A percentile compares a stretch with the other conserved stretches of the same genome.
These are phyloP conservation scores for Plasmodium falciparum DNA, from an alignment of 169 alveolate genomes.

Conservation along the genomic window DNA sequence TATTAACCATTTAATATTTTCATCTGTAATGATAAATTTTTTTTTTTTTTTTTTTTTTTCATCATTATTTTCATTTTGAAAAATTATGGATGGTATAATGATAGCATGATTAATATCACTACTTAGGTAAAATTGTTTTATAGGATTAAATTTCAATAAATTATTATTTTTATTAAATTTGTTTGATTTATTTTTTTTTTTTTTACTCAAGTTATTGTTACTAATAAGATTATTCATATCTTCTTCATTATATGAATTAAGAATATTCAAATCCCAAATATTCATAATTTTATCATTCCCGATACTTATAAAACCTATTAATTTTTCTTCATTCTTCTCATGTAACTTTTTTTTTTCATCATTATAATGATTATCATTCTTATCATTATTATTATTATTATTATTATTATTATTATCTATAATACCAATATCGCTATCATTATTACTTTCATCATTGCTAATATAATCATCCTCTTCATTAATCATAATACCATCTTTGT, in stretches of 20 bases:
- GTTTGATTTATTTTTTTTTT: neutral
- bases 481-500: neutral
- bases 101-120: constrained; percentile 59
- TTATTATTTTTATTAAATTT: constrained; percentile 14
- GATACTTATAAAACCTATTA: constrained; percentile 56
- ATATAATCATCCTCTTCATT: constrained; percentile 1
- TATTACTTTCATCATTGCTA: neutral
- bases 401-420: no score
- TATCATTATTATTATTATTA: no score
- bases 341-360: neutral
- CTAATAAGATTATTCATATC: constrained; percentile 8
- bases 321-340: neutral
- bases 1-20: constrained; percentile 74
- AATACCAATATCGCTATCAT: neutral
- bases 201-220: neutral
- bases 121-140: constrained; percentile 40
- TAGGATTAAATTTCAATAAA: constrained; percentile 27
- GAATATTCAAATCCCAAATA: constrained; percentile 38
- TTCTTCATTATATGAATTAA: constrained; percentile 40
- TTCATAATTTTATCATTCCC: constrained; percentile 77
- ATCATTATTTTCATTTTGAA: constrained; percentile 4
- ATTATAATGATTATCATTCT: no score
- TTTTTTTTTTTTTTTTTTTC: constrained; percentile 22
- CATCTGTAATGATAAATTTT: constrained; percentile 46
- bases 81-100: constrained; percentile 40